Base-by-base conservation (phyloP, 495 filamentous ascomycete species). In the Tuber brumale region DNA sequence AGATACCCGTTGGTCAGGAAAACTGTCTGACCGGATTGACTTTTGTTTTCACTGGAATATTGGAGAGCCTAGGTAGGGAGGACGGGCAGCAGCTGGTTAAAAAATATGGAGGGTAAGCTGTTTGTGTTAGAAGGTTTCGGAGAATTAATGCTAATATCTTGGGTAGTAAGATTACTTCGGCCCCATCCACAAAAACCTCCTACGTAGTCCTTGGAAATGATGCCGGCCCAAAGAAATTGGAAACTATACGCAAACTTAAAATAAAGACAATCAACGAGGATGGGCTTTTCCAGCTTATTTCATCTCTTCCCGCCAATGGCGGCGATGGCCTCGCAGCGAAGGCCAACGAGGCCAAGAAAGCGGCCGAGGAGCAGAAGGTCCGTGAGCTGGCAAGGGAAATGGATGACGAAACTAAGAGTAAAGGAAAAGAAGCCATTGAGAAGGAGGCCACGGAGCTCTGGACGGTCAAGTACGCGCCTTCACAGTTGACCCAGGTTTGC, bases 401-500 rank as follows among this genome's bases (percentile, higher is more conserved):
- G 87, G 94, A 97, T 39, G 85, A 82, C 79, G 87, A 89, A 81
- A 88, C 89, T 83, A 89, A 87, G n/a, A 86, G 84, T 1, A 77
- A 73, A 70, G 80, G 80, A 8, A 82, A 82, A 69, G 80, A 73
- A 57, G 77, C 72, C 19, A 77, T 39, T n/a, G 57, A 79, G 57
- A 86, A 84, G 27, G 84, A 87, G 27, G 88, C 91, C 72, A 89
- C 88, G 76, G 90, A 93, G 70, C 87, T 99, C 9, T 98, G 95
- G 95, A 98, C 96, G 10, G 91, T 91, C 42, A 97, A 97, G 81
- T 98, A 99, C 85, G 95, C 95, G 0, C 95, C 95, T 6, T 92
- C 90, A 0, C 87, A 90, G 51, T 87, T 93, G 51, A 91, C 84
- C 73, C 94, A 97, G 83, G 97, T 99, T 72, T 98, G 95, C 83